These are phyloP conservation scores for Alternaria sp. DNA, from an alignment of 2,329 filamentous ascomycete genomes.

Conservation along the genomic window DNA sequence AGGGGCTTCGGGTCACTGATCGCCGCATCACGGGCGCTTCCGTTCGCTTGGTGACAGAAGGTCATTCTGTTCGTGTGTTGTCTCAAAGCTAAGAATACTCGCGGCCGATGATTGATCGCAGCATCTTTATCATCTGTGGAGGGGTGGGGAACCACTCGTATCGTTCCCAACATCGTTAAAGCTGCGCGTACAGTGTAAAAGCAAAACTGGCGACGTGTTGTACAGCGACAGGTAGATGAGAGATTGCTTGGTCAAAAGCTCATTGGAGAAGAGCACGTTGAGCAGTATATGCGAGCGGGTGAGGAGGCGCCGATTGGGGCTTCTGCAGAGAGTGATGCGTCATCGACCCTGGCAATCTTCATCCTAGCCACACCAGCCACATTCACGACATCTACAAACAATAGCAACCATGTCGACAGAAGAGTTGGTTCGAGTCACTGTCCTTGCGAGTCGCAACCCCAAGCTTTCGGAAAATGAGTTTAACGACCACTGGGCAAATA, in stretches of 20 bases:
- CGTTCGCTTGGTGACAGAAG: not conserved
- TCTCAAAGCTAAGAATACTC: not conserved
- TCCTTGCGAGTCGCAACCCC: conserved; percentile 33
- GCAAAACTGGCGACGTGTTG: not conserved
- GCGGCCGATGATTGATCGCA: not conserved
- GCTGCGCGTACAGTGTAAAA: not conserved
- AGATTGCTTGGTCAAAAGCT: too few relatives aligned
- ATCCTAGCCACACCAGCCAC: not conserved
- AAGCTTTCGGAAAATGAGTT: conserved; percentile 34
- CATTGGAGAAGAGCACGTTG: not conserved
- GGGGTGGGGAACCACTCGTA: not conserved
- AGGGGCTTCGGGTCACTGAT: not conserved
- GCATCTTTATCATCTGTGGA: not conserved
- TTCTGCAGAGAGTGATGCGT: not conserved
- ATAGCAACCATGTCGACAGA: not conserved
- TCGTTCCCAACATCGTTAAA: not conserved
- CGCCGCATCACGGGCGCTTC: not conserved
- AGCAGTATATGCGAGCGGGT: not conserved
- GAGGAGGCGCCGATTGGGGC: not conserved
- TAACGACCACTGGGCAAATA: conserved; percentile 35
- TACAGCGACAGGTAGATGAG: not conserved
- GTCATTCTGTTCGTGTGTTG: not conserved
- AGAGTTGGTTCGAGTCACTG: conserved; percentile 30
- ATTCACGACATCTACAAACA: not conserved
- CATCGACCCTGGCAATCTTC: not conserved